Percentiles rank a stretch among this genome's conserved stretches.
Conservation (phyloP, 2,329 filamentous ascomycete species). For the Simplicillium aogashimaense region DNA sequence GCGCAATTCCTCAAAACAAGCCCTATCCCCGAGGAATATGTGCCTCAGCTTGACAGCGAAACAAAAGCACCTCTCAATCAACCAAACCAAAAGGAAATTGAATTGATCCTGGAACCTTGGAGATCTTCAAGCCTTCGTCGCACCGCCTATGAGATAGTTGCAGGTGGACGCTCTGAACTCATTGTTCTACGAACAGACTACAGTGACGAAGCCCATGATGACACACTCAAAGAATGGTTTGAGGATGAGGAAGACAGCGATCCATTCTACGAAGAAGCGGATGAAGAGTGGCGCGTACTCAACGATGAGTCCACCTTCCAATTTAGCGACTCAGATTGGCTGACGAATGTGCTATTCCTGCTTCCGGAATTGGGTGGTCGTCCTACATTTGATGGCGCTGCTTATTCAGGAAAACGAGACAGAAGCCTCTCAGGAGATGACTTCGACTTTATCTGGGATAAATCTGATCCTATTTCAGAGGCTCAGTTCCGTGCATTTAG, state of each 20-base stretch:
- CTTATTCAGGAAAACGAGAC: too few species aligned
- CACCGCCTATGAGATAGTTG: constrained; percentile 1
- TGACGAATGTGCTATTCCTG: background rate
- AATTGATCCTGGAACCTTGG: constrained; percentile 1
- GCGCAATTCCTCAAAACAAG: constrained; percentile 1
- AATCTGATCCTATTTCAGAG: too few species aligned
- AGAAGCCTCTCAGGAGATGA: too few species aligned
- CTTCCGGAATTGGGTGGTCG: constrained; percentile 5
- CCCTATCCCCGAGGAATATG: background rate
- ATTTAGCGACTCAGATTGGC: constrained; percentile 1
- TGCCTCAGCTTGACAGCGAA: background rate
- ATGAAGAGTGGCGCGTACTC: constrained; percentile 4
- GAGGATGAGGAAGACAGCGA: constrained; percentile 1
- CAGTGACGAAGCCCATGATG: constrained; percentile 1
- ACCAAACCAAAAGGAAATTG: background rate
- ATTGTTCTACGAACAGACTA: constrained; percentile 5
- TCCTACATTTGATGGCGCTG: background rate
- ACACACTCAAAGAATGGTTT: constrained; percentile 1
- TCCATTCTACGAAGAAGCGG: constrained; percentile 1
- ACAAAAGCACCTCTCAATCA: background rate
- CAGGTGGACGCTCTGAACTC: background rate
- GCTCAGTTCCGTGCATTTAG: too few species aligned
- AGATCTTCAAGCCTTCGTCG: background rate
- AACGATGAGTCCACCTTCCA: constrained; percentile 2
- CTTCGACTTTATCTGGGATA: too few species aligned